These are phyloP conservation scores for Moelleriella libera DNA, from an alignment of 2,329 filamentous ascomycete species.

Conservation along the genomic window DNA sequence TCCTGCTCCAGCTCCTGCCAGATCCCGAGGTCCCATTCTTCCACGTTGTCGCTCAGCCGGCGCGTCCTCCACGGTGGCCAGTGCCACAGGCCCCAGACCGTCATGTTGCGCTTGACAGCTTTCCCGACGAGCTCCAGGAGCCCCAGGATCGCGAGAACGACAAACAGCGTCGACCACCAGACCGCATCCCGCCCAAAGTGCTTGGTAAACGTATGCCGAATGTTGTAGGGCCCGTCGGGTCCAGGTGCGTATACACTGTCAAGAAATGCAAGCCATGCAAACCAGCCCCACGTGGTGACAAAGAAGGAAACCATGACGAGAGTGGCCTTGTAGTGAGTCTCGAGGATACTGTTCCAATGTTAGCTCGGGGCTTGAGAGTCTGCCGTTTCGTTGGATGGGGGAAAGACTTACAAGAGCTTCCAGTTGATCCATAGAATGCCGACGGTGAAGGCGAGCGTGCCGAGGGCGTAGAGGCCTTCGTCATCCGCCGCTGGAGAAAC, in stretches of 20 bases:
- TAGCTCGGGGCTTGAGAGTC: not conserved
- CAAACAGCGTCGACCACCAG: constrained; percentile 63
- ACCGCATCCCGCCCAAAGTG: constrained; percentile 52
- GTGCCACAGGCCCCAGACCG: constrained; percentile 31
- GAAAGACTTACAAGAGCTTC: constrained; percentile 53
- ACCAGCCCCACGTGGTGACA: constrained; percentile 52
- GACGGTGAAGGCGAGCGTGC: constrained; percentile 56
- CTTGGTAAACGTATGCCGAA: constrained; percentile 49
- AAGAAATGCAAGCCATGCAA: constrained; percentile 61
- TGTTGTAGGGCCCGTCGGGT: constrained; percentile 45
- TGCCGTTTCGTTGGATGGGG: not conserved
- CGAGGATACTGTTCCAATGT: constrained; percentile 38
- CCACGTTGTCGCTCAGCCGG: constrained; percentile 20
- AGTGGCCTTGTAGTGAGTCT: constrained; percentile 61
- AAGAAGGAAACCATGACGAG: constrained; percentile 46
- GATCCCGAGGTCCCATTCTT: constrained; percentile 38
- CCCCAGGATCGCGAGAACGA: constrained; percentile 45
- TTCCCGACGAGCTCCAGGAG: constrained; percentile 52
- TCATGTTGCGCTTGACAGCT: constrained; percentile 28
- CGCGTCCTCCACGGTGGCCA: constrained; percentile 27
- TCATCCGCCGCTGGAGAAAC: constrained; percentile 40
- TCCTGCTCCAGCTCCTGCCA: constrained; percentile 47
- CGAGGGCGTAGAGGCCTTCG: constrained; percentile 59
- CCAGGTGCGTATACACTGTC: constrained; percentile 41
- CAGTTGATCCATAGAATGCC: constrained; percentile 59